phyloP scores from a whole-genome alignment of 495 filamentous ascomycete genomes.

The Polyplosphaeria fusca region DNA sequence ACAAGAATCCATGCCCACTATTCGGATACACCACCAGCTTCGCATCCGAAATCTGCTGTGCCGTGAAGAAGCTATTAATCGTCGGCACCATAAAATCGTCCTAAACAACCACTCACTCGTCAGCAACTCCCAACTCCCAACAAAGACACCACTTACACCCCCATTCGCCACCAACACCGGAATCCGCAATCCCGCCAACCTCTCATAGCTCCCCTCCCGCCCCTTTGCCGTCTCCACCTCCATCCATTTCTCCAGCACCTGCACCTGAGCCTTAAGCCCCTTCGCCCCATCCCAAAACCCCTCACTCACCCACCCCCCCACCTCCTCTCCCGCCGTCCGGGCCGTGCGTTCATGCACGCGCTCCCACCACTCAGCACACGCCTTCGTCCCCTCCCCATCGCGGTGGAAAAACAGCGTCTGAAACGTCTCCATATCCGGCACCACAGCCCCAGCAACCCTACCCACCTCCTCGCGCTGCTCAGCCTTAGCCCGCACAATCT shows the following conservation, averaged over 20 bases:
- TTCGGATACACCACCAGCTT: not conserved
- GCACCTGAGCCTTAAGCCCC: not conserved
- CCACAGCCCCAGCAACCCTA: not conserved
- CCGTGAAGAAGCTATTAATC: not conserved
- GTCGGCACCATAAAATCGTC: constrained; percentile 1
- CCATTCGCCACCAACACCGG: not conserved
- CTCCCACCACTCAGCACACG: not conserved
- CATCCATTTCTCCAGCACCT: not conserved
- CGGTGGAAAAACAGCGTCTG: not conserved
- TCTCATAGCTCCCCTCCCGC: not conserved
- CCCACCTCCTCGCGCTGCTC: not conserved
- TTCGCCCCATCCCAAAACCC: not conserved
- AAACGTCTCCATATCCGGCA: not conserved
- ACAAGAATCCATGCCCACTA: not conserved
- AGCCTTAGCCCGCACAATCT: not conserved
- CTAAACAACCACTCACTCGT: no score
- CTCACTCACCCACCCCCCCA: not conserved
- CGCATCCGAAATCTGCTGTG: not conserved
- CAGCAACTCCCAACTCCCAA: no score
- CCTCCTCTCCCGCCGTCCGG: not conserved
- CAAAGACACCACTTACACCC: no score
- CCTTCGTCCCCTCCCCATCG: not conserved
- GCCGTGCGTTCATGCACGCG: not conserved
- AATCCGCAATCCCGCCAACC: not conserved
- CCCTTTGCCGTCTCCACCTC: not conserved